These are phyloP conservation scores for Lactarius sanguifluus DNA, from an alignment of 768 basidiomycete genomes.

Conservation along the genomic window DNA sequence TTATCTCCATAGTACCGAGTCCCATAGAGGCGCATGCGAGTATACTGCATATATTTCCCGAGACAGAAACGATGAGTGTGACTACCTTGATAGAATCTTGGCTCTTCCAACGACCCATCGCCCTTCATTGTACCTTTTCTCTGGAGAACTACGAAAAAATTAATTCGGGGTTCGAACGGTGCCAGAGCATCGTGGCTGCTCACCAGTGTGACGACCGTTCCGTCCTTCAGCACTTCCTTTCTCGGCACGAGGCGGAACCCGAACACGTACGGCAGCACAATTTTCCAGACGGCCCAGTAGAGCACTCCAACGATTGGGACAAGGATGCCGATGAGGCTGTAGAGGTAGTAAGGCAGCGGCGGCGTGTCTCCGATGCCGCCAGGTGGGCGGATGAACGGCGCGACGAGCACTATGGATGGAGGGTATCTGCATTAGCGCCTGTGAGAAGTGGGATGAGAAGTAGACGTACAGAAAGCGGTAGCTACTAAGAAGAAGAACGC, in stretches of 20 bases:
- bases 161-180: not conserved
- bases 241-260: conserved; percentile 47
- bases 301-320: conserved; percentile 47
- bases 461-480: conserved; percentile 48
- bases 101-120: not conserved
- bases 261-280: conserved; percentile 49
- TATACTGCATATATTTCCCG: no score
- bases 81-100: not conserved
- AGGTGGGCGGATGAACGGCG: conserved; percentile 55
- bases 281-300: conserved; percentile 57
- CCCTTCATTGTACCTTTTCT: conserved; percentile 15
- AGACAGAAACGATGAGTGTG: not conserved
- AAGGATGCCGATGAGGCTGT: conserved; percentile 53
- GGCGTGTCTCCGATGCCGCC: conserved; percentile 59
- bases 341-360: conserved; percentile 60
- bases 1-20: not conserved
- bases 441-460: not conserved
- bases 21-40: not conserved
- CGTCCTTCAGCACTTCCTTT: conserved; percentile 52
- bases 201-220: conserved; percentile 55
- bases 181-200: conserved; percentile 28
- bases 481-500: conserved; percentile 56
- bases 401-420: conserved; percentile 47
- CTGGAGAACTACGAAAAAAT: conserved; percentile 13
- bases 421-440: not conserved